Evolutionary conservation across 495 filamentous ascomycete genomes (phyloP), one percentile per base, ranked within the genome.

Genomic region (Aspergillus nanangensis): DNA sequence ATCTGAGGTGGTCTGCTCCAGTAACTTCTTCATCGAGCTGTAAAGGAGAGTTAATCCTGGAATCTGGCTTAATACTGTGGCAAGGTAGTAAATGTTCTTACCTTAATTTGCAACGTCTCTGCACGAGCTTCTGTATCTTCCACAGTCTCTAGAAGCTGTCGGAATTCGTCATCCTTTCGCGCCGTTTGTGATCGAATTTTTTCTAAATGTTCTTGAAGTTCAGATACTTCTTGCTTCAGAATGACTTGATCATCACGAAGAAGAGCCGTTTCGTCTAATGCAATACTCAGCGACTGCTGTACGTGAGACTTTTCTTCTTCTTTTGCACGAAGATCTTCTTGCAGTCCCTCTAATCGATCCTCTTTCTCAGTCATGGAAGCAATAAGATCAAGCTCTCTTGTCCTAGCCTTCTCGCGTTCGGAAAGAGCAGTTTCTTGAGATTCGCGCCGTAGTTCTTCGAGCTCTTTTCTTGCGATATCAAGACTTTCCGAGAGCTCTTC

Each of bases 341-440:
- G 61, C 3, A 68, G 42, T 29, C 61, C 63, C 23, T 76, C 71
- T 3, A 76, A 41, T 4, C 59, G 53, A 47, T 76, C 69, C 15
- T 77, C 74, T 40, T 66, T 75, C 17, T 63, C 71, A 0, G 69
- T 69, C n/a, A 63, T 35, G 15, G 64, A 70, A 31, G 74, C 72
- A 31, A 75, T 60, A 5, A 72, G 49, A 20, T 67, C 70, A 4
- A 76, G 50, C 25, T 75, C 71, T 47, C 57, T 63, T 14, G 56
- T 60, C 13, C 71, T 66, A 17, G 60, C 51, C 3, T 45, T 56
- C 42, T 72, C 65, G 31, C 51, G 53, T 27, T 68, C 63, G 3
- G 8, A 24, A 5, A 50, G 40, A 4, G 61, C 45, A 1, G 20
- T 50, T 11, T 61, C 52, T 5, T 65, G 55, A 8, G 49, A 67